Evolutionary conservation across 2,329 filamentous ascomycete genomes (phyloP).

Genomic region (Venturia asperata): DNA sequence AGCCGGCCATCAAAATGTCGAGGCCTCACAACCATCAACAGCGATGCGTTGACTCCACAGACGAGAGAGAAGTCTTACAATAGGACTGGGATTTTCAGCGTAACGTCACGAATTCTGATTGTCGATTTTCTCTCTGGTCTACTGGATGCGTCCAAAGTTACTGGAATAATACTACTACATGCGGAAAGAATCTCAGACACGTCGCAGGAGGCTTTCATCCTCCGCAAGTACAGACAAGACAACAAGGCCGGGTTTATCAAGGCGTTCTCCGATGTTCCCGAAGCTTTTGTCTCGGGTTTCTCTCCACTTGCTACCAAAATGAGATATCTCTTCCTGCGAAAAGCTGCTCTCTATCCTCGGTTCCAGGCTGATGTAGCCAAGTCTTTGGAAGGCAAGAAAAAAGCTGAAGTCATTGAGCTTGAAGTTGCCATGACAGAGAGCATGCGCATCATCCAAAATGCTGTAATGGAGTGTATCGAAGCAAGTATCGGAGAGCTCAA

Average conservation of each 20-base stretch:
- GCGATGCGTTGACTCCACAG: slow-evolving; percentile 80
- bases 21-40: slow-evolving; percentile 87
- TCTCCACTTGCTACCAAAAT: slow-evolving; percentile 83
- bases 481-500: slow-evolving; percentile 89
- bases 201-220: slow-evolving; percentile 87
- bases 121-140: slow-evolving; percentile 85
- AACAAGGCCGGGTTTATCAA: slow-evolving; percentile 94
- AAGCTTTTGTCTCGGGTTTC: slow-evolving; percentile 83
- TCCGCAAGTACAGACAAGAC: slow-evolving; percentile 87
- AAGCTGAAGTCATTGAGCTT: slow-evolving; percentile 93
- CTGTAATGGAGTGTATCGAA: slow-evolving; percentile 92
- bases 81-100: slow-evolving; percentile 84
- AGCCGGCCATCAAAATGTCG: slow-evolving; percentile 75
- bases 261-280: slow-evolving; percentile 88
- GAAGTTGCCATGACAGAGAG: slow-evolving; percentile 92
- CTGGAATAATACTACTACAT: slow-evolving; percentile 79
- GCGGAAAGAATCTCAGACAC: slow-evolving; percentile 81
- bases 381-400: slow-evolving; percentile 82
- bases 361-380: slow-evolving; percentile 88
- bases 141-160: slow-evolving; percentile 75
- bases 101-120: slow-evolving; percentile 90
- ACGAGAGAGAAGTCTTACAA: slow-evolving; percentile 87
- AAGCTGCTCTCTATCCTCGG: slow-evolving; percentile 82
- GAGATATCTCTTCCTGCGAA: slow-evolving; percentile 83
- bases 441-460: slow-evolving; percentile 90